Conservation (phyloP, 768 basidiomycete species). For the Imleria badia region DNA sequence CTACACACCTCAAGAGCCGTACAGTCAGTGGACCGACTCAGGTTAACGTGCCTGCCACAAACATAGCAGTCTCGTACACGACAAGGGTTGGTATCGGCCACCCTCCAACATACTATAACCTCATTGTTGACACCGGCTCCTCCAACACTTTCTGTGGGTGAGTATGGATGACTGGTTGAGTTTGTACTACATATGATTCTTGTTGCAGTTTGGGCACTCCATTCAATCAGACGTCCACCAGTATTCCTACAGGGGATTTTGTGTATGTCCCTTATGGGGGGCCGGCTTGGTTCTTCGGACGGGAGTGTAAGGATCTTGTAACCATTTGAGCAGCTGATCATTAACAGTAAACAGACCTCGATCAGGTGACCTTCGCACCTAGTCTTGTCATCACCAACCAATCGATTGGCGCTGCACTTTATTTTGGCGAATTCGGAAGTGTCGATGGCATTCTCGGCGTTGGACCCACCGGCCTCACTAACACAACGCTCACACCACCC, state of each 20-base stretch:
- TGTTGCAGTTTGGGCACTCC: conserved; percentile 14
- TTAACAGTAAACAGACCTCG: conserved; percentile 13
- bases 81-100: too few relatives aligned
- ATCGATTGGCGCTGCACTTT: conserved; percentile 25
- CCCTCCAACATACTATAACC: too few relatives aligned
- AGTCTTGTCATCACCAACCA: conserved; percentile 26
- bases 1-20: too few relatives aligned
- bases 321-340: neutral
- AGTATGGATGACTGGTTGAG: too few relatives aligned
- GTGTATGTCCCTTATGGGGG: conserved; percentile 9
- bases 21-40: too few relatives aligned
- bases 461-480: conserved; percentile 22
- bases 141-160: too few relatives aligned
- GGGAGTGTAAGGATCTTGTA: conserved; percentile 29
- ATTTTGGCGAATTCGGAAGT: conserved; percentile 11
- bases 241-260: conserved; percentile 21
- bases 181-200: neutral
- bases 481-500: too few relatives aligned
- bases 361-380: conserved; percentile 26
- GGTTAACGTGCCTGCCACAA: too few relatives aligned
- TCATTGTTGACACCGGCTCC: too few relatives aligned
- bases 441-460: conserved; percentile 30
- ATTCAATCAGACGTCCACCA: conserved; percentile 21
- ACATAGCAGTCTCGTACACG: too few relatives aligned
- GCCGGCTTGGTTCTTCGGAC: conserved; percentile 26